phyloP scores from a whole-genome alignment of 441 rosid genomes.

The Gossypium trilobum region DNA sequence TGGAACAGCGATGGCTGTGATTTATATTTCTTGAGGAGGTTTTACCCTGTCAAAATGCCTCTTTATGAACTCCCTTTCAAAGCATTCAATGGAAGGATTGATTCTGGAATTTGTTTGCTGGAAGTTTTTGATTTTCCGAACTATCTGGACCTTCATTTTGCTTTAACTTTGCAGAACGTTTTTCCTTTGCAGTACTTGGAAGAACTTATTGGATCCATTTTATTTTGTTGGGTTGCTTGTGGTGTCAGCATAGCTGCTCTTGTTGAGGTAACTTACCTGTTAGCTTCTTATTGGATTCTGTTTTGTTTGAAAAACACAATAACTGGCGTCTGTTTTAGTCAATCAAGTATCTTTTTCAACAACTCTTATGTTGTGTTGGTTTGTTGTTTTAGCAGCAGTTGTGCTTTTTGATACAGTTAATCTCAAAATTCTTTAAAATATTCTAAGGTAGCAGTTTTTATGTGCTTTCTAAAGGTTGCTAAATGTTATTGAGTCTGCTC shows the following conservation, averaged over 20 bases:
- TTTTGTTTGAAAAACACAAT: neutral
- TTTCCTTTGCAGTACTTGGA: slow-evolving; percentile 67
- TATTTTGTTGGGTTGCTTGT: slow-evolving; percentile 82
- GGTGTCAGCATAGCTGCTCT: slow-evolving; percentile 85
- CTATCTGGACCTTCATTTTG: neutral
- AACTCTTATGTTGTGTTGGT: neutral
- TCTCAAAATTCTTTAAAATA: neutral
- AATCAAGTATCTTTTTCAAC: neutral
- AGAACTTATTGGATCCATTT: slow-evolving; percentile 74
- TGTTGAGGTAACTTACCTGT: slow-evolving; percentile 57
- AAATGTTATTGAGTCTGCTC: neutral
- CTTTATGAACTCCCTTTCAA: neutral
- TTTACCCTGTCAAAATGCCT: neutral
- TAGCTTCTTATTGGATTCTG: slow-evolving; percentile 1
- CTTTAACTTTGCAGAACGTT: neutral
- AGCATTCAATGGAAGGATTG: neutral
- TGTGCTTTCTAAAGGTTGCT: neutral
- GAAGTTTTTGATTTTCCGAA: neutral
- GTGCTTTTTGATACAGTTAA: neutral
- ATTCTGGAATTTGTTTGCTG: neutral
- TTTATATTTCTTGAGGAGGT: neutral
- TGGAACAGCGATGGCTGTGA: neutral
- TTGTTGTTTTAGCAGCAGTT: slow-evolving; percentile 2
- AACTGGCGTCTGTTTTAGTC: neutral
- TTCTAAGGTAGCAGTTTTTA: neutral